Evolutionary conservation across 768 basidiomycete genomes (phyloP), one percentile per base, ranked within the genome.

Genomic region (Suillus brevipes): DNA sequence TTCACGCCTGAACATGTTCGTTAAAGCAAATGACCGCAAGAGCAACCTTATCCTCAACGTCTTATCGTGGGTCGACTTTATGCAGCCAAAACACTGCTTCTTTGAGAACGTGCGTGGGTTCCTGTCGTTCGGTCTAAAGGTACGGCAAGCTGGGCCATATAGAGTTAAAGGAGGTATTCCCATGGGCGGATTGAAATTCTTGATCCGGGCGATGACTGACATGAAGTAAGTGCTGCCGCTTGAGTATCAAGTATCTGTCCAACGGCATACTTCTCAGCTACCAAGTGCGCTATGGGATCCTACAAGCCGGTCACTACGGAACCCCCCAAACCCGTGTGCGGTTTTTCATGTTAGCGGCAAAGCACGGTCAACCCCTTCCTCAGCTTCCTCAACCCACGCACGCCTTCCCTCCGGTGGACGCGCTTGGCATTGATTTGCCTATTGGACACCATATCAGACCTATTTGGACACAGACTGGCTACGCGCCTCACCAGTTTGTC

Each of bases 131-230:
- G 78, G 72, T 38, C 78, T 84, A 45, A 78, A 78, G 40, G 71
- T 79, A 2, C 70, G 66, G 18, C 82, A 82, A 65, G 70, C 69
- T 3, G 72, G 74, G 25, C 72, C 69, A 37, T 76, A 90, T 73
- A 70, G 77, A n/a, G 79, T 87, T 0, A 81, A 79, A 52, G 90
- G 89, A 14, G 90, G 89, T 0, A 84, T 91, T 45, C 78, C 83
- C n/a, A 85, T 85, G 82, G 92, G 93, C 8, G 90, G 90, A 0
- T 70, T 94, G 1, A 93, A 91, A 72, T 80, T 94, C 20, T 70
- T 92, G 23, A 71, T 86, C 0, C 78, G 87, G 5, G 84, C 86
- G 0, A 71, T 94, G 66, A 69, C 88, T 5, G 84, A 87, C 37
- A 85, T 95, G 84, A 82, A 82, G 92, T 92, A 73, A 61, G 79